Evolutionary conservation across 2,329 filamentous ascomycete species (phyloP).

Genomic region (Furcasterigmium furcatum): DNA sequence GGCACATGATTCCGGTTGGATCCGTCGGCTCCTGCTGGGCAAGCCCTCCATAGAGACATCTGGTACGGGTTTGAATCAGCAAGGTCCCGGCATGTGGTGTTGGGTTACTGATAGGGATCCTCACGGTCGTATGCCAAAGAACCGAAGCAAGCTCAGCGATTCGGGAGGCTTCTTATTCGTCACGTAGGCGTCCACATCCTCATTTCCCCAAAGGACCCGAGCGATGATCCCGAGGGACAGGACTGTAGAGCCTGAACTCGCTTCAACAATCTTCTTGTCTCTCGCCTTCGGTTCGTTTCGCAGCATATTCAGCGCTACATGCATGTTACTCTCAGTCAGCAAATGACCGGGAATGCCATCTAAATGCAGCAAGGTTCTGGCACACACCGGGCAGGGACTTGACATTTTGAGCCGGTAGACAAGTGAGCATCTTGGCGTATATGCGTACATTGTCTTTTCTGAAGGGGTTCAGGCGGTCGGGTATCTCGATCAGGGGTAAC

Average conservation of each 20-base stretch:
- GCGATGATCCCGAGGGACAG: conserved; percentile 22
- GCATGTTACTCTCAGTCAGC: neutral
- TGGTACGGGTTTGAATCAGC: conserved; percentile 7
- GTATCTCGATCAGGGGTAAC: conserved; percentile 58
- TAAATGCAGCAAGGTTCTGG: no score
- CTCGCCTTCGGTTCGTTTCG: neutral
- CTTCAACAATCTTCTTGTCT: conserved; percentile 2
- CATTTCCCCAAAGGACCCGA: conserved; percentile 31
- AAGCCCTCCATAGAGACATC: conserved; percentile 26
- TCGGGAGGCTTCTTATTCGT: conserved; percentile 43
- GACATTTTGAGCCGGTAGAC: conserved; percentile 59
- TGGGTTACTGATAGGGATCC: no score
- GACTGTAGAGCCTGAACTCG: conserved; percentile 8
- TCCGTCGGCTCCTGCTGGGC: conserved; percentile 28
- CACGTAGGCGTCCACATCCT: conserved; percentile 38
- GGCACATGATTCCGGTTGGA: conserved; percentile 24
- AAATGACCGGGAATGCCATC: no score
- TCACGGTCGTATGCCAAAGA: conserved; percentile 29
- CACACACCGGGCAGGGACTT: conserved; percentile 54
- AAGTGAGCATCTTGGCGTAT: conserved; percentile 63
- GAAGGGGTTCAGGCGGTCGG: conserved; percentile 52
- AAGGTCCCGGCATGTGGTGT: neutral
- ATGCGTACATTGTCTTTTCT: conserved; percentile 55
- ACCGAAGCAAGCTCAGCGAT: conserved; percentile 25
- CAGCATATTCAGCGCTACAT: conserved; percentile 5